A percentile compares a stretch with the other conserved stretches of the same genome.
These are phyloP conservation scores for Rhododendron ferrugineum DNA, from an alignment of 148 eudicot species.

Conservation along the genomic window DNA sequence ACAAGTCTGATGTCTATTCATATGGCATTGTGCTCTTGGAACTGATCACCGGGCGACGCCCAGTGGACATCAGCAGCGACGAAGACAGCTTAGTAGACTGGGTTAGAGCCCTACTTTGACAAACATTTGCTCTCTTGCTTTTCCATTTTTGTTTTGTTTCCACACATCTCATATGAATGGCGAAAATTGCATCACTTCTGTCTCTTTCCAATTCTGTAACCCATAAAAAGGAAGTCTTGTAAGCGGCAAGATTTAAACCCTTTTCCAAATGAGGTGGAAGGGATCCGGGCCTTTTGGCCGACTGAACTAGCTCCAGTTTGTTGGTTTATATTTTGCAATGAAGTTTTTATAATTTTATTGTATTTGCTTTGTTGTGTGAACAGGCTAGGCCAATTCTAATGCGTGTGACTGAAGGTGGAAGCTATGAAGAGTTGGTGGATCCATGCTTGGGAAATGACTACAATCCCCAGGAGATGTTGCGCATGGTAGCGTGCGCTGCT, in stretches of 20 bases:
- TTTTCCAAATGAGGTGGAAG: not conserved
- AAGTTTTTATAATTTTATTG: not conserved
- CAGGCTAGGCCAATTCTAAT: slow-evolving; percentile 62
- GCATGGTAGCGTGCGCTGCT: slow-evolving; percentile 64
- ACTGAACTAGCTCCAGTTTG: not conserved
- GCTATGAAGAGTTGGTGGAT: slow-evolving; percentile 55
- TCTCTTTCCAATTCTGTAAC: not conserved
- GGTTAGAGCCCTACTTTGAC: slow-evolving; percentile 30
- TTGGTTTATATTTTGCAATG: not conserved
- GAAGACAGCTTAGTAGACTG: slow-evolving; percentile 84
- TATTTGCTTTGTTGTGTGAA: not conserved
- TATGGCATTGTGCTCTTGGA: slow-evolving; percentile 83
- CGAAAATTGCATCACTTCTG: not conserved
- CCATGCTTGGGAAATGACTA: slow-evolving; percentile 44
- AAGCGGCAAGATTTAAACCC: not conserved
- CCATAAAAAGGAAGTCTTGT: not conserved
- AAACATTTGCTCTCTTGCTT: not conserved
- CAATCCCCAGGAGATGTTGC: slow-evolving; percentile 57
- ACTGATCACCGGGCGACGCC: slow-evolving; percentile 70
- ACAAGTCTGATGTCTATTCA: slow-evolving; percentile 82
- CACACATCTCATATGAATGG: not conserved
- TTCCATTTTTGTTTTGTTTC: not conserved
- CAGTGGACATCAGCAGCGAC: slow-evolving; percentile 41
- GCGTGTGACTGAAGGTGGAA: slow-evolving; percentile 37
- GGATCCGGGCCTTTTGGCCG: not conserved